Base-by-base conservation (phyloP, 2,329 filamentous ascomycete species). In the Venturia nashicola region DNA sequence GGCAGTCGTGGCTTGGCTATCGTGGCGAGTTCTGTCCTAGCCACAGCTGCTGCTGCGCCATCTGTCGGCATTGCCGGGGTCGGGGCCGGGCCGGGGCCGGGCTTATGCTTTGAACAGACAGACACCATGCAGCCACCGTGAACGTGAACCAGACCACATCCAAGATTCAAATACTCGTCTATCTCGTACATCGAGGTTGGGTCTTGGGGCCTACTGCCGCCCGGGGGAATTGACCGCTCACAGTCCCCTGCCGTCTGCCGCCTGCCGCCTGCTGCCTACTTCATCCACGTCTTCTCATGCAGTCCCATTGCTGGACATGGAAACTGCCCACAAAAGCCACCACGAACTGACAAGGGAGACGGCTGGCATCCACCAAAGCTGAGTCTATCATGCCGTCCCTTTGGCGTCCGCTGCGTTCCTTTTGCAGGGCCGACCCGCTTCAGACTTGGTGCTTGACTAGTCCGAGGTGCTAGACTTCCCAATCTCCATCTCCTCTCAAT, bases 351-450 rank as follows among this genome's bases (percentile, higher is more conserved):
- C n/a, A n/a, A n/a, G n/a, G n/a, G n/a, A n/a, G n/a, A n/a, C n/a
- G n/a, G n/a, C n/a, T n/a, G n/a, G n/a, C n/a, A n/a, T n/a, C n/a
- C n/a, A n/a, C n/a, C n/a, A n/a, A n/a, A n/a, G n/a, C n/a, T n/a
- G n/a, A n/a, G n/a, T n/a, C n/a, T n/a, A n/a, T n/a, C n/a, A n/a
- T n/a, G n/a, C n/a, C n/a, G n/a, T n/a, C n/a, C n/a, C n/a, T n/a
- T n/a, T n/a, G 39, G 59, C 59, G 59, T 44, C 34, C 55, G 39
- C 32, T 20, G 32, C 32, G 32, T 32, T 44, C n/a, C 59, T 42
- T 11, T 60, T 42, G 36, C 59, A 60, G 36, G 59, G 59, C 59
- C 59, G 59, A 42, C 42, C 59, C 59, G 59, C 42, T 27, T 34
- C 59, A 11, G 36, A 44, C 59, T 43, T n/a, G 36, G 20, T 44